Evolutionary conservation across 2,329 filamentous ascomycete species (phyloP).

Genomic region (Dactylonectria macrodidyma): DNA sequence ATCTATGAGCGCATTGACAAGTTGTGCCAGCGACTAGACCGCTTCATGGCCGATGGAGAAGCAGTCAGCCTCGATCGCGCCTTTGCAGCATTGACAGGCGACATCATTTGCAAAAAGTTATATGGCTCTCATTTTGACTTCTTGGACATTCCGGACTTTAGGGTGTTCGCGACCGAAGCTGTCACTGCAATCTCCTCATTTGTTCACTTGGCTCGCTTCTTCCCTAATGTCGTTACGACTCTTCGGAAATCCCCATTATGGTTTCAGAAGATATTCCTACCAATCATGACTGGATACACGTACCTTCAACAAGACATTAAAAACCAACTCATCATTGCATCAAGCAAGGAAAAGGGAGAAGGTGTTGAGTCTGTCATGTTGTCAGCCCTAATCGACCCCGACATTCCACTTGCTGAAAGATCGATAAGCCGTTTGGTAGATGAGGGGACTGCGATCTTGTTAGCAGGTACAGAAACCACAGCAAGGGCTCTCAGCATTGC

Average conservation of each 20-base stretch:
- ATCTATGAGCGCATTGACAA: slow-evolving; percentile 5
- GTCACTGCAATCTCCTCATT: not conserved
- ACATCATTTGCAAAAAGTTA: slow-evolving; percentile 2
- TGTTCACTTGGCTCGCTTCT: not conserved
- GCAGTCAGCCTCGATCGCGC: slow-evolving; percentile 10
- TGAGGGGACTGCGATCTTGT: not conserved
- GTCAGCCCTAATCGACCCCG: not conserved
- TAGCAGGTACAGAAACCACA: slow-evolving; percentile 16
- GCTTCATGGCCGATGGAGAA: not conserved
- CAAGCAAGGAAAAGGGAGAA: not conserved
- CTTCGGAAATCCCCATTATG: not conserved
- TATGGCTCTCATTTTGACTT: slow-evolving; percentile 8
- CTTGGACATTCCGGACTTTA: slow-evolving; percentile 8
- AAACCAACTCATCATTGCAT: not conserved
- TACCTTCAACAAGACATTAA: slow-evolving; percentile 4
- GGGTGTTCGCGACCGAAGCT: slow-evolving; percentile 10
- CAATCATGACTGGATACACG: not conserved
- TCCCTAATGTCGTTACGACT: not conserved
- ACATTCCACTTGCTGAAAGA: slow-evolving; percentile 3
- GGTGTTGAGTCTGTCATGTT: not conserved
- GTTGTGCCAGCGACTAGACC: not conserved
- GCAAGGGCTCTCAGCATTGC: slow-evolving; percentile 7
- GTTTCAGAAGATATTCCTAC: not conserved
- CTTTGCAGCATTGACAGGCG: slow-evolving; percentile 9
- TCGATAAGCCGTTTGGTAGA: not conserved